phyloP scores from a whole-genome alignment of 306 rosid species.

The Gynostemma pentaphyllum region DNA sequence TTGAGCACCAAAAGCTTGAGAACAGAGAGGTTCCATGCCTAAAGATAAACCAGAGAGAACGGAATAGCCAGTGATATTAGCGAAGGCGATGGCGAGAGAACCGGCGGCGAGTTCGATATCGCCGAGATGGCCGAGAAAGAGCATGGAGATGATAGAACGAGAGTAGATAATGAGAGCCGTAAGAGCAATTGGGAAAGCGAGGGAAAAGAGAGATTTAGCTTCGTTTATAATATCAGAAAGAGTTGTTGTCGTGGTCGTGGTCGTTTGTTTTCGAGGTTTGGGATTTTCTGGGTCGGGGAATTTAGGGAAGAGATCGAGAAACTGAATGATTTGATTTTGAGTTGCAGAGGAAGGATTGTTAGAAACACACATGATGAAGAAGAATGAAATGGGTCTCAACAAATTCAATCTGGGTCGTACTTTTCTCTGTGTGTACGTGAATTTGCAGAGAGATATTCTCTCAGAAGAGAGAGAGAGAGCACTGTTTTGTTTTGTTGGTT shows the following conservation, averaged over 20 bases:
- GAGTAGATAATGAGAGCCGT: slow-evolving; percentile 75
- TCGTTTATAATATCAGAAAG: slow-evolving; percentile 22
- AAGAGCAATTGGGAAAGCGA: slow-evolving; percentile 53
- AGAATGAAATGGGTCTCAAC: neutral
- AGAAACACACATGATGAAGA: slow-evolving; percentile 7
- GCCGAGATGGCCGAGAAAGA: slow-evolving; percentile 70
- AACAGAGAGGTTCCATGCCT: slow-evolving; percentile 91
- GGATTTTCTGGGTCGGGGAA: neutral
- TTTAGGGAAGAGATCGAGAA: neutral
- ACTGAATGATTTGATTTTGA: neutral
- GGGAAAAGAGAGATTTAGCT: slow-evolving; percentile 33
- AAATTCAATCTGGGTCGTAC: no score
- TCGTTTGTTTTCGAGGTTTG: neutral
- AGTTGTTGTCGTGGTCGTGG: neutral
- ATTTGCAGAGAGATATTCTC: neutral
- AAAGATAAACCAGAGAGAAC: slow-evolving; percentile 71
- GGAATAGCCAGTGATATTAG: slow-evolving; percentile 83
- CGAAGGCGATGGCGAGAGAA: slow-evolving; percentile 76
- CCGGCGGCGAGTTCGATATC: slow-evolving; percentile 68
- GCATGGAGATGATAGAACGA: slow-evolving; percentile 70
- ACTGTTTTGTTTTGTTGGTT: neutral
- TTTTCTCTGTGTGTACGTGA: slow-evolving; percentile 1
- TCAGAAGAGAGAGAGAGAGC: neutral
- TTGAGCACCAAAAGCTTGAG: slow-evolving; percentile 88
- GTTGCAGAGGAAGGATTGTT: neutral